Base-by-base conservation (phyloP, 2,329 filamentous ascomycete species). In the Curvularia sp. region DNA sequence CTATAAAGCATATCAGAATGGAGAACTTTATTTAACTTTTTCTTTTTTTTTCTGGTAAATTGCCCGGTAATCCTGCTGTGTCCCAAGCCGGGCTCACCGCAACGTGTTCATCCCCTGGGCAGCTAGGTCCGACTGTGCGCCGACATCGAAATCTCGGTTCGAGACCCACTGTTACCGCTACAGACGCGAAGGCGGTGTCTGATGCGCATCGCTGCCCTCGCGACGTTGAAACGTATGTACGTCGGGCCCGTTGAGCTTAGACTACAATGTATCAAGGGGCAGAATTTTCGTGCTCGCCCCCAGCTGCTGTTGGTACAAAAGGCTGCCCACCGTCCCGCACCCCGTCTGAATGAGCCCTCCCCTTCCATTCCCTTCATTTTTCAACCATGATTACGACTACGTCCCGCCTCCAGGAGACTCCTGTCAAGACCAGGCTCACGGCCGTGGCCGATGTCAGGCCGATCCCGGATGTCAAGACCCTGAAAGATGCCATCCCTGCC, bases 171-270 rank as follows among this genome's bases (percentile, higher is more conserved):
- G 19, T 65, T 64, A 50, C 23, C 51, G 46, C 52, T 32, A 47
- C 60, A 49, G 57, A 59, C 57, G 55, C 63, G 63, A 69, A 43
- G 63, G 66, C 66, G 66, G 66, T 69, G 66, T 67, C 66, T 53
- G 53, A 25, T 49, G 46, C 55, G 57, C 62, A 62, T 57, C 51
- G 61, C 32, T 64, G 52, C 54, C 55, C 55, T 39, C 53, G 57
- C 55, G 49, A 47, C 56, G 54, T 62, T 64, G 64, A 69, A 66
- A 69, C 66, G 56, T 60, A 64, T 66, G 55, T 60, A 64, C 64
- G 55, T 58, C 53, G 60, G 60, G 59, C 64, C 56, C 49, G 51
- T 66, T 61, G 57, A 60, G 61, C 55, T 59, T 66, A 65, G 66
- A 52, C 47, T 42, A 38, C 12, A 45, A 32, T 34, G 48, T 55